Conservation (phyloP, 208 protist genomes). For the Crithidia mellificae region DNA sequence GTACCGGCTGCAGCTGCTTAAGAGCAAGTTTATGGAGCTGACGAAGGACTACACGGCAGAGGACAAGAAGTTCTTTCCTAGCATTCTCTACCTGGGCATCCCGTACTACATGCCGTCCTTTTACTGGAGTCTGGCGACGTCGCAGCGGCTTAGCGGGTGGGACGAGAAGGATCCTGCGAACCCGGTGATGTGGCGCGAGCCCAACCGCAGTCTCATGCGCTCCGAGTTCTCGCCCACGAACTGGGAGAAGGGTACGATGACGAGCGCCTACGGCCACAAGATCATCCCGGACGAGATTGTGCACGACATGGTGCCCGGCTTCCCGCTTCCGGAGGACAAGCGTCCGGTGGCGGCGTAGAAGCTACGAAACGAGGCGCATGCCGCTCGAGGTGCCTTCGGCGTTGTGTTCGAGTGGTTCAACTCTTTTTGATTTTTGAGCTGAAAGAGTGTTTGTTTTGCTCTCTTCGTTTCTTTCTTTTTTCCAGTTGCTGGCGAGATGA, state of each 20-base stretch:
- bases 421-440: no score
- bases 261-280: conserved; percentile 84
- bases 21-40: conserved; percentile 90
- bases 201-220: conserved; percentile 90
- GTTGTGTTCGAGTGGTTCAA: no score
- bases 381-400: no score
- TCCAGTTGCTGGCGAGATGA: no score
- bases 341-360: conserved; percentile 40
- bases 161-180: conserved; percentile 88
- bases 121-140: conserved; percentile 87
- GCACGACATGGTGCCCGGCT: conserved; percentile 86
- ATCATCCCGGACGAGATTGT: conserved; percentile 85
- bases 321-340: conserved; percentile 90
- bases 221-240: conserved; percentile 88
- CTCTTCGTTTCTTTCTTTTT: no score
- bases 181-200: conserved; percentile 87
- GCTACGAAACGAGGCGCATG: neutral
- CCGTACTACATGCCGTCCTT: conserved; percentile 79
- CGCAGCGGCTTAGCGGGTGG: conserved; percentile 87
- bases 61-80: conserved; percentile 92
- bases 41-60: conserved; percentile 90
- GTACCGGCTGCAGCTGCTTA: conserved; percentile 88
- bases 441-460: no score
- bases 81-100: conserved; percentile 74
- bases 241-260: conserved; percentile 87